Percentiles rank a stretch among this genome's conserved stretches.
Evolutionary conservation across 2,329 filamentous ascomycete species (phyloP).

Genomic region (Dactylellina parvicollis): DNA sequence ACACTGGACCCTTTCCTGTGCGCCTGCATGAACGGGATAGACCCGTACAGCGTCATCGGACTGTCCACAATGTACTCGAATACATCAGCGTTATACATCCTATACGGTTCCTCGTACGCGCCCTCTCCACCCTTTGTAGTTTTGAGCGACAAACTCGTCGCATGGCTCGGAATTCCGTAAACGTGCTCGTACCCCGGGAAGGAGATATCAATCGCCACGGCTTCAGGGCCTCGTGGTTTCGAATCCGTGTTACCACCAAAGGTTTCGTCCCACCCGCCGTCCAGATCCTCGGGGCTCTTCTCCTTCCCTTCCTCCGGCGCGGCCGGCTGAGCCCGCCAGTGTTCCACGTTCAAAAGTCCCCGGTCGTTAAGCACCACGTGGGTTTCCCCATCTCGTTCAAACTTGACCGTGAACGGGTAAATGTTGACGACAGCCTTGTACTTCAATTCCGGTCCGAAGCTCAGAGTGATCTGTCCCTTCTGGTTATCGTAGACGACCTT

Average conservation of each 20-base stretch:
- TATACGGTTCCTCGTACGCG: conserved; percentile 87
- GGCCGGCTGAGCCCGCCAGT: conserved; percentile 79
- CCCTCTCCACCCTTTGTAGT: conserved; percentile 88
- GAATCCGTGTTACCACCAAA: conserved; percentile 96
- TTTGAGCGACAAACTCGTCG: conserved; percentile 85
- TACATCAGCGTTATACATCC: conserved; percentile 94
- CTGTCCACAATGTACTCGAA: conserved; percentile 98
- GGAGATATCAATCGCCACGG: conserved; percentile 86
- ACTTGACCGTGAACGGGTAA: conserved; percentile 84
- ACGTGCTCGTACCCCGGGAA: conserved; percentile 93
- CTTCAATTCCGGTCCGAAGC: conserved; percentile 78
- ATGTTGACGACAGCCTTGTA: conserved; percentile 84
- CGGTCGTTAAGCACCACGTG: conserved; percentile 90
- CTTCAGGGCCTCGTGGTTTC: conserved; percentile 91
- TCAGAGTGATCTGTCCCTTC: conserved; percentile 71
- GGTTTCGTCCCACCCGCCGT: conserved; percentile 95
- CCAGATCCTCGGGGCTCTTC: conserved; percentile 63
- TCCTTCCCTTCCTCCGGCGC: conserved; percentile 66
- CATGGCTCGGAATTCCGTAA: conserved; percentile 92
- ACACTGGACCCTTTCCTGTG: conserved; percentile 93
- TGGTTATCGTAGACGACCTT: conserved; percentile 65
- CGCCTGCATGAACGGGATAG: conserved; percentile 97
- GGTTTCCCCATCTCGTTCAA: conserved; percentile 80
- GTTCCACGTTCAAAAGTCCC: conserved; percentile 91
- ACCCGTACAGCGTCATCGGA: conserved; percentile 97